Conservation (phyloP, 177 flowering plant genomes). For the Telopea speciosissima region DNA sequence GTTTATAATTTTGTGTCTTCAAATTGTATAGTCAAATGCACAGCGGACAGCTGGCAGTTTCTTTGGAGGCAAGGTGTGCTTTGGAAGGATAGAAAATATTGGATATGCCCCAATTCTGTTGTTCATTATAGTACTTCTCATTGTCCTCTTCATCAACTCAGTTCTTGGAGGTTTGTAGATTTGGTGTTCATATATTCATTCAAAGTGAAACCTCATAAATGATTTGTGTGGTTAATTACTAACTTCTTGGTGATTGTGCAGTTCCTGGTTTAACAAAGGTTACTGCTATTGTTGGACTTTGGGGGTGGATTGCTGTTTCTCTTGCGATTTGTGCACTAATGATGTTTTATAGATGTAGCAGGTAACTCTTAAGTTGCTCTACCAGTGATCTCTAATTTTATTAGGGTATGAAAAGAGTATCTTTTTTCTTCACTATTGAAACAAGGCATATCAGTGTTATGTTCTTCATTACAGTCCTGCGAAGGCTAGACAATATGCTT, state of each 20-base stretch:
- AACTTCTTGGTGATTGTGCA: constrained; percentile 19
- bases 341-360: constrained; percentile 76
- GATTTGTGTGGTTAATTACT: constrained; percentile 9
- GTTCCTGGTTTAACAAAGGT: constrained; percentile 70
- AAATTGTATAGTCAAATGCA: constrained; percentile 56
- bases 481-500: not conserved
- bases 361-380: constrained; percentile 40
- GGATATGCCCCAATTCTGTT: constrained; percentile 85
- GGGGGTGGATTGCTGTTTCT: constrained; percentile 88
- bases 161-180: constrained; percentile 55
- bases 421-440: too few relatives aligned
- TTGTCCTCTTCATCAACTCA: constrained; percentile 72
- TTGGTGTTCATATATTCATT: constrained; percentile 2
- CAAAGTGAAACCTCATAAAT: not conserved
- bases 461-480: not conserved
- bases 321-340: constrained; percentile 52
- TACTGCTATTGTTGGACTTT: constrained; percentile 87
- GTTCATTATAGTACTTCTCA: constrained; percentile 28
- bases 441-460: not conserved
- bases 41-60: constrained; percentile 34
- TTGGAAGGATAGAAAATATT: constrained; percentile 31
- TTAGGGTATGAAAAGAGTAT: too few relatives aligned
- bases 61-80: constrained; percentile 39
- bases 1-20: constrained; percentile 6
- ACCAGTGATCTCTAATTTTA: not conserved